Evolutionary conservation across 2,329 filamentous ascomycete species (phyloP).

Genomic region (Davidsoniella virescens): DNA sequence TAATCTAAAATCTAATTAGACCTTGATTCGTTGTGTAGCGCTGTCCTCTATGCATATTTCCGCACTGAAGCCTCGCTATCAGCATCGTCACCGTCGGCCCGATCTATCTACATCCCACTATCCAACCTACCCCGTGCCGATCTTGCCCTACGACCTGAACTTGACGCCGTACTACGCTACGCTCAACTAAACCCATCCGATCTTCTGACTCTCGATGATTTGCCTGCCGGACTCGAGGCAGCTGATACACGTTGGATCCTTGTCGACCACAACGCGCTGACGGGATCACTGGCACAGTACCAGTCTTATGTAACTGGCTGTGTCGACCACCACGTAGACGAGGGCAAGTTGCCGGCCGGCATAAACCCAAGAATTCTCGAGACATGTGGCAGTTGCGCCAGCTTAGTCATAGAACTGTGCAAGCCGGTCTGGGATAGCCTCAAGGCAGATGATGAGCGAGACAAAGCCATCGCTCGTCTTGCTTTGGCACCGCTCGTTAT

Average conservation of each 20-base stretch:
- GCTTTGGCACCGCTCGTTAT: conserved; percentile 56
- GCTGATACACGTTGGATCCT: conserved; percentile 52
- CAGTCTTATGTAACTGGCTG: conserved; percentile 40
- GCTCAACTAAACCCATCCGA: conserved; percentile 43
- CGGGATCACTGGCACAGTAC: conserved; percentile 42
- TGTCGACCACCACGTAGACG: conserved; percentile 69
- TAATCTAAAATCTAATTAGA: conserved; percentile 29
- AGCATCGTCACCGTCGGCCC: conserved; percentile 17
- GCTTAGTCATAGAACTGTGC: conserved; percentile 47
- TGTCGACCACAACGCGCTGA: conserved; percentile 65
- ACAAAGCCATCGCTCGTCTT: conserved; percentile 48
- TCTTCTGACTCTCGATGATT: conserved; percentile 44
- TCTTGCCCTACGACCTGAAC: conserved; percentile 56
- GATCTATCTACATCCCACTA: conserved; percentile 51
- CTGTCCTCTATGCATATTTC: conserved; percentile 59
- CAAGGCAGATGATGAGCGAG: conserved; percentile 20
- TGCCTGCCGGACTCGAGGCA: conserved; percentile 29
- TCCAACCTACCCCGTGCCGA: conserved; percentile 54
- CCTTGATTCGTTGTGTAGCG: conserved; percentile 63
- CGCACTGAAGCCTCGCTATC: conserved; percentile 36
- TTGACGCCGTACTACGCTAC: conserved; percentile 45
- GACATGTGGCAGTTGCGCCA: conserved; percentile 56
- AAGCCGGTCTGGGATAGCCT: conserved; percentile 34
- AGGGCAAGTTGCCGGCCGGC: conserved; percentile 33
- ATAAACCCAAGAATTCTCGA: conserved; percentile 44